Conservation (phyloP, 148 eudicot species). For the Chenopodium berlandieri region DNA sequence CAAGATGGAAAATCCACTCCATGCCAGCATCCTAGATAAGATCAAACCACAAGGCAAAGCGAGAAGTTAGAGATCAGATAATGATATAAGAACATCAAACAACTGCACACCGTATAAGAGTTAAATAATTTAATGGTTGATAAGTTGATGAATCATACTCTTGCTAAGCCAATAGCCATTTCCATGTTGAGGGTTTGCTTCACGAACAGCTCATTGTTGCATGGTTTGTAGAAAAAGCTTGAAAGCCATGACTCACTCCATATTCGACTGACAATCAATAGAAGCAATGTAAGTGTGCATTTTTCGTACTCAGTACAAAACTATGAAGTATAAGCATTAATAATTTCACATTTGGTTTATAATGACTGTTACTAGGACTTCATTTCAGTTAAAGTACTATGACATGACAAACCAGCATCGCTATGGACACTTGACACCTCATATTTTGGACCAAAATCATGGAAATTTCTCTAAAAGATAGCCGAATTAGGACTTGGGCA, state of each 20-base stretch:
- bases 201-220: conserved; percentile 78
- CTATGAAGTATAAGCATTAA: background rate
- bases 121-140: no score
- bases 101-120: background rate
- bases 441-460: background rate
- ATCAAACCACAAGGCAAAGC: conserved; percentile 5
- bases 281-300: conserved; percentile 1
- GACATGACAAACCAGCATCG: background rate
- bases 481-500: background rate
- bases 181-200: conserved; percentile 90
- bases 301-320: background rate
- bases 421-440: background rate
- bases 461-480: no score
- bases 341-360: background rate
- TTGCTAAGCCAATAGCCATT: conserved; percentile 75
- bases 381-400: background rate
- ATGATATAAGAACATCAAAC: background rate
- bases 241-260: conserved; percentile 80
- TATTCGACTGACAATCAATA: conserved; percentile 46
- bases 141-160: conserved; percentile 40
- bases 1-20: conserved; percentile 90
- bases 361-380: background rate
- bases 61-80: background rate
- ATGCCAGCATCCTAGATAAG: conserved; percentile 54
- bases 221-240: conserved; percentile 74